Percentiles rank a stretch among this genome's conserved stretches.
phyloP scores from a whole-genome alignment of 225 moss, liverwort and hornwort species.

The Polytrichum formosum region DNA sequence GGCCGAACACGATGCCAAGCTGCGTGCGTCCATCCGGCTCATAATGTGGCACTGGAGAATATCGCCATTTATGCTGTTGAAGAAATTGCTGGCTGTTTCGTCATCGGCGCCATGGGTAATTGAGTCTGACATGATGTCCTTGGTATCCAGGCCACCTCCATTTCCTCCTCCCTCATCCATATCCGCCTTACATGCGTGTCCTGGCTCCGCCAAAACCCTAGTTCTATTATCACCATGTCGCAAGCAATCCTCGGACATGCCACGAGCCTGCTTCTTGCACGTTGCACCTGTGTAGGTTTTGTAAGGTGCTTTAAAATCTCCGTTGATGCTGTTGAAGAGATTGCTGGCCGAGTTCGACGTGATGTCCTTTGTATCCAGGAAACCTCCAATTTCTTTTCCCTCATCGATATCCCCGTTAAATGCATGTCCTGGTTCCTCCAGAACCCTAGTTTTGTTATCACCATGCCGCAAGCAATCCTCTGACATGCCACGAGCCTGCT shows the following conservation, averaged over 20 bases:
- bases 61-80: constrained; percentile 17
- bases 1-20: constrained; percentile 36
- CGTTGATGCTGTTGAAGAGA: constrained; percentile 12
- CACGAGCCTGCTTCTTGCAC: constrained; percentile 13
- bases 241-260: not conserved
- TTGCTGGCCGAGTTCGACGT: not conserved
- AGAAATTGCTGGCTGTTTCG: not conserved
- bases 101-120: not conserved
- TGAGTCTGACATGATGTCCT: not conserved
- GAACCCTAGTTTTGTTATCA: not conserved
- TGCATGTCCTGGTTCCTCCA: constrained; percentile 4
- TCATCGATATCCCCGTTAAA: constrained; percentile 2
- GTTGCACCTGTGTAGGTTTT: constrained; percentile 5
- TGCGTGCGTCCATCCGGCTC: constrained; percentile 29
- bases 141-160: not conserved
- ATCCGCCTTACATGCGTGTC: constrained; percentile 9
- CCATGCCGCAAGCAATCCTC: not conserved
- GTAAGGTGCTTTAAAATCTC: not conserved
- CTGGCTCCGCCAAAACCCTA: constrained; percentile 1
- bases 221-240: not conserved
- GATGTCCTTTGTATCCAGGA: not conserved
- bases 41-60: constrained; percentile 20
- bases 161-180: not conserved
- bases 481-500: constrained; percentile 1
- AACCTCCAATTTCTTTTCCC: not conserved